Base-by-base conservation (phyloP, 2,329 filamentous ascomycete species). In the Amylocarpus encephaloides region DNA sequence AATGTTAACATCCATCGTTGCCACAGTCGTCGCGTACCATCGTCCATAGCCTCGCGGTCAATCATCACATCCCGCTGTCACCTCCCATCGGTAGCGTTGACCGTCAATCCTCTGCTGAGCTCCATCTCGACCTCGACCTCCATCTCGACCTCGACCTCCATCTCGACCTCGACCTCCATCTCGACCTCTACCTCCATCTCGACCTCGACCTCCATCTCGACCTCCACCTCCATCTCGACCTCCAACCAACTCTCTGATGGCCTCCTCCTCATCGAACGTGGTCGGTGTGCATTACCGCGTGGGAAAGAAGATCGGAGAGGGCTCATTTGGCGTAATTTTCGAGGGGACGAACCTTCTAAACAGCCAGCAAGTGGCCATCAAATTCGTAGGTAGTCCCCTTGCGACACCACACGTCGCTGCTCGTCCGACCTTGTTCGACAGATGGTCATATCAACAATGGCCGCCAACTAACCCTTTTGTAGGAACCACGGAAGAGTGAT, bases 241-340 rank as follows among this genome's bases (percentile, higher is more conserved):
- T 43, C 49, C 43, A 55, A 41, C 45, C 35, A 18, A 40, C 30
- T 18, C 35, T 44, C 30, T 57, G 41, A 67, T 66, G 63, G 62
- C 64, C 36, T 67, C 64, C 43, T 66, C 64, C 44, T 66, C 64
- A 12, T 95, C 90, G 55, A 97, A 97, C 73, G 93, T 98, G 62
- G 93, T 97, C 66, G 93, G 93, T 68, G 93, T 98, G 61, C 93
- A 98, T 75, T 98, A 98, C 73, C 82, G 93, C 60, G 93, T 98
- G 60, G 93, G 93, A 64, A 97, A 97, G 82, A 98, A 98, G 77
- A 97, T 98, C 63, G 93, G 93, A 70, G 93, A 97, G 80, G 92
- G 92, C 59, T 95, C 90, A 35, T 97, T 97, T 67, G 92, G 92
- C 76, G 93, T 97, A 63, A 96, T 97, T 68, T 97, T 97, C 67